These are phyloP conservation scores for Plenodomus lindquistii DNA, from an alignment of 2,329 filamentous ascomycete species.

Conservation along the genomic window DNA sequence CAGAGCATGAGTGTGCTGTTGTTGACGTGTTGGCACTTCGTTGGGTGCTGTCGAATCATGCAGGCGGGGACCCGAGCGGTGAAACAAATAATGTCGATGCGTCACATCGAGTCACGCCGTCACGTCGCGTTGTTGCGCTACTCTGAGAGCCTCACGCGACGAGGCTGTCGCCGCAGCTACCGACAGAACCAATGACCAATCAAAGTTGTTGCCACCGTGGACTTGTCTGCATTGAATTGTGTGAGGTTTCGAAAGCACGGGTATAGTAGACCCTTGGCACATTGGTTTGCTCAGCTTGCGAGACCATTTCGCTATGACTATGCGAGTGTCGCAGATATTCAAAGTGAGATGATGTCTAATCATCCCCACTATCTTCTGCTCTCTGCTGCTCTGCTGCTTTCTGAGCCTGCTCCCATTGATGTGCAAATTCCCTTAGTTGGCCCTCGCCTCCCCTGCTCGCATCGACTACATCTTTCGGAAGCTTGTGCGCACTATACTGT, in stretches of 20 bases:
- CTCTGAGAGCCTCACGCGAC: conserved; percentile 16
- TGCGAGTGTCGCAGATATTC: neutral
- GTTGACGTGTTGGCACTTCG: conserved; percentile 6
- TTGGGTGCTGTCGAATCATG: conserved; percentile 16
- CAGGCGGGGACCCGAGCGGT: conserved; percentile 11
- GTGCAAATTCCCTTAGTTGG: conserved; percentile 70
- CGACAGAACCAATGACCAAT: conserved; percentile 7
- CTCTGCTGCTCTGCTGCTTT: conserved; percentile 48
- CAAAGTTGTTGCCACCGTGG: conserved; percentile 6
- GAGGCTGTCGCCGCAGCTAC: conserved; percentile 4
- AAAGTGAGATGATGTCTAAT: conserved; percentile 17
- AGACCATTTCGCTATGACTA: neutral
- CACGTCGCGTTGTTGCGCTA: conserved; percentile 6
- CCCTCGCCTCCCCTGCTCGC: conserved; percentile 64
- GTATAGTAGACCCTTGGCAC: neutral
- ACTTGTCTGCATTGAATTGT: conserved; percentile 9
- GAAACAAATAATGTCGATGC: conserved; percentile 17
- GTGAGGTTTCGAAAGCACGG: neutral
- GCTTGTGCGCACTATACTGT: conserved; percentile 92
- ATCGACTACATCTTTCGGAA: conserved; percentile 89
- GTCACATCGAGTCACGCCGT: conserved; percentile 2
- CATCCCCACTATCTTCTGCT: conserved; percentile 44
- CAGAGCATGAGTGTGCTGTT: neutral
- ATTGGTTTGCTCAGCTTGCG: neutral
- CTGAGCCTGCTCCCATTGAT: conserved; percentile 53